A percentile compares a stretch with the other conserved stretches of the same genome.
Conservation (phyloP, 176 grass and related monocot genomes). For the Musa acuminata region DNA sequence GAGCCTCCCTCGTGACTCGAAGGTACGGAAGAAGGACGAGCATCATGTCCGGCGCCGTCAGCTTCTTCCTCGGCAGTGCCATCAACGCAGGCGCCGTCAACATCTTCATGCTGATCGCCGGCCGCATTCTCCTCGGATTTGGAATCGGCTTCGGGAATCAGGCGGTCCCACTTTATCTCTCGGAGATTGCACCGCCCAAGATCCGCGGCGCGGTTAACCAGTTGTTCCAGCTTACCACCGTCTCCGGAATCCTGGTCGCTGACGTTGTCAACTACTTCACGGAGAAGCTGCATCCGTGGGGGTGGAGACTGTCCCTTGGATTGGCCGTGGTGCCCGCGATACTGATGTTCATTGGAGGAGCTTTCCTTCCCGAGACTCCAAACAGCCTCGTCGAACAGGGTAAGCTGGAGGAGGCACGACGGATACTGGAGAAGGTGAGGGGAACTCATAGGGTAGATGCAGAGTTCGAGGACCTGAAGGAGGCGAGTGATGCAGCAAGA, state of each 20-base stretch:
- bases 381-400: conserved; percentile 91
- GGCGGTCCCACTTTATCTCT: conserved; percentile 86
- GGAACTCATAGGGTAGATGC: conserved; percentile 81
- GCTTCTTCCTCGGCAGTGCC: conserved; percentile 81
- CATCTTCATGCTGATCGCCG: conserved; percentile 76
- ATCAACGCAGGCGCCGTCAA: conserved; percentile 62
- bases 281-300: conserved; percentile 71
- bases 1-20: conserved; percentile 64
- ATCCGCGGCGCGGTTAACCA: conserved; percentile 95
- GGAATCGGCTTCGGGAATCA: conserved; percentile 96
- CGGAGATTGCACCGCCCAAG: conserved; percentile 76
- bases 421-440: conserved; percentile 69
- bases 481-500: conserved; percentile 68
- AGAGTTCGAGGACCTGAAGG: conserved; percentile 80
- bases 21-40: conserved; percentile 46
- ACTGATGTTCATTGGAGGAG: conserved; percentile 61
- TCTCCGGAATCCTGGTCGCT: conserved; percentile 76
- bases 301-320: conserved; percentile 77
- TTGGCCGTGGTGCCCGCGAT: conserved; percentile 72
- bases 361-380: conserved; percentile 85
- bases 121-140: conserved; percentile 69
- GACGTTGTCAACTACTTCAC: conserved; percentile 91
- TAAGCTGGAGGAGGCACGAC: conserved; percentile 42
- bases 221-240: conserved; percentile 94
- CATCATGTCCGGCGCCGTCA: conserved; percentile 81